phyloP scores from a whole-genome alignment of 78 protist species.

The Tieghemostelium lacteum region DNA sequence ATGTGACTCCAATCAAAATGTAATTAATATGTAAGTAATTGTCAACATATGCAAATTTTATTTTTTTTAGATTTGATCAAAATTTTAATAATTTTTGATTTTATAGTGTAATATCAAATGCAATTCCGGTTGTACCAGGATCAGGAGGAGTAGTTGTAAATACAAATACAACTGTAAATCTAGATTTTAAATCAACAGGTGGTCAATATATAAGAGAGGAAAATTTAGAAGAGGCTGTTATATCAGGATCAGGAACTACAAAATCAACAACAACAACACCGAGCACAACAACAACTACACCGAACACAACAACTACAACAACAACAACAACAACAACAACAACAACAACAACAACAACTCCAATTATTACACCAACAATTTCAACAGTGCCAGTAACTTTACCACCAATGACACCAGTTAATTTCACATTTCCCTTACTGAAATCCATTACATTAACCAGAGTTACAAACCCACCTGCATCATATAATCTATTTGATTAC shows the following conservation, averaged over 20 bases:
- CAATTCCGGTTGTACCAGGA: no score
- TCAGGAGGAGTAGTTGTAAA: not conserved
- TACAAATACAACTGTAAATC: not conserved
- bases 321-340: not conserved
- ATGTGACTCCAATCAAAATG: no score
- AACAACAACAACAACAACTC: not conserved
- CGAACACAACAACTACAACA: not conserved
- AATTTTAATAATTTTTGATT: no score
- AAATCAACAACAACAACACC: not conserved
- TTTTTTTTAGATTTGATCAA: no score
- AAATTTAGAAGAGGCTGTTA: not conserved
- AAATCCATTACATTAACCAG: no score
- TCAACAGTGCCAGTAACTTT: not conserved
- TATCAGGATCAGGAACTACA: not conserved
- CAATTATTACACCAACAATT: not conserved
- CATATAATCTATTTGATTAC: not conserved
- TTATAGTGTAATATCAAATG: not conserved
- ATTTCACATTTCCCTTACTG: no score
- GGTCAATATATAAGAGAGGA: not conserved
- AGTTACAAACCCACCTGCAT: not conserved
- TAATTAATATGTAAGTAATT: no score
- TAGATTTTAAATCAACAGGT: not conserved
- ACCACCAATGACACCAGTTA: not conserved
- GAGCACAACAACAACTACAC: not conserved
- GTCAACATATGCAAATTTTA: no score